Evolutionary conservation across 495 filamentous ascomycete genomes (phyloP).

Genomic region (Aspergillus sclerotiicarbonarius): DNA sequence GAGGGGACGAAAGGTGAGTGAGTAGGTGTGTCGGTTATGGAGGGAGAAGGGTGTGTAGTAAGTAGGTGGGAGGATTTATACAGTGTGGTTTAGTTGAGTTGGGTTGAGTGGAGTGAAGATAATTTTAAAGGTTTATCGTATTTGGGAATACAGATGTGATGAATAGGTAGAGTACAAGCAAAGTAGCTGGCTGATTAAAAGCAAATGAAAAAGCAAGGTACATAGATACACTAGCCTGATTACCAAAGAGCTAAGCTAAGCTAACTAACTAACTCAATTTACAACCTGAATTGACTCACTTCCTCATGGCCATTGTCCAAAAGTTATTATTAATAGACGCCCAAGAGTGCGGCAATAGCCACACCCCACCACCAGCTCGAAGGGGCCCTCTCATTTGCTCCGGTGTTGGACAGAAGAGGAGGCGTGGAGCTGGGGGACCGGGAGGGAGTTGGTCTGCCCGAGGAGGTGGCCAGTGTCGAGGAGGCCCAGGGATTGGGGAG

Average conservation of each 20-base stretch:
- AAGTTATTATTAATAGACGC: not conserved
- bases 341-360: slow-evolving; percentile 3
- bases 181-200: too few relatives aligned
- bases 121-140: too few relatives aligned
- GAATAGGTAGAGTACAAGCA: too few relatives aligned
- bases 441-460: not conserved
- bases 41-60: too few relatives aligned
- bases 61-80: too few relatives aligned
- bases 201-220: not conserved
- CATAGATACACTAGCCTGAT: not conserved
- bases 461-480: not conserved
- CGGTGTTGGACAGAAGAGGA: slow-evolving; percentile 7
- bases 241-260: not conserved
- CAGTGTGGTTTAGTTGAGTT: too few relatives aligned
- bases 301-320: not conserved
- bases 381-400: not conserved
- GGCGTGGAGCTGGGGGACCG: slow-evolving; percentile 5
- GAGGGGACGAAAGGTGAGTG: too few relatives aligned
- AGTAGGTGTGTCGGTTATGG: too few relatives aligned
- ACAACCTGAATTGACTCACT: not conserved
- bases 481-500: slow-evolving; percentile 16
- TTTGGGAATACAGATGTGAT: too few relatives aligned
- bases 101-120: too few relatives aligned
- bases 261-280: not conserved
- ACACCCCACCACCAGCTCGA: slow-evolving; percentile 7